Conservation (phyloP, 306 rosid genomes). For the Cicer chorassanicum region DNA sequence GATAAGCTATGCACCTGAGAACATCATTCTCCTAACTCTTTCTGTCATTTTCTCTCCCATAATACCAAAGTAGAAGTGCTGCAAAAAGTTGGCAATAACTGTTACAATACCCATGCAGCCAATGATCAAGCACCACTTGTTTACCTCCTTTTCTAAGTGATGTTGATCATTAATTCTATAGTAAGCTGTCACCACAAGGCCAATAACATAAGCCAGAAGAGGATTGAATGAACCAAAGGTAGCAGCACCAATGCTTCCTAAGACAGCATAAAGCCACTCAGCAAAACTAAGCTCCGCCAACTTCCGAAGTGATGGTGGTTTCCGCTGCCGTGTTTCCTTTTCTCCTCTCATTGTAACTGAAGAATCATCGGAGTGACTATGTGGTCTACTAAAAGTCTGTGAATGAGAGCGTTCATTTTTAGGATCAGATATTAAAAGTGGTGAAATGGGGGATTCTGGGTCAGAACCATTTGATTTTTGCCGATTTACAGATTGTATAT, state of each 20-base stretch:
- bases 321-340: conserved; percentile 56
- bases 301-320: conserved; percentile 87
- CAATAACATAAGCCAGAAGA: conserved; percentile 91
- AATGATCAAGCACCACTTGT: conserved; percentile 91
- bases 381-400: conserved; percentile 90
- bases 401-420: conserved; percentile 97
- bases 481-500: conserved; percentile 71
- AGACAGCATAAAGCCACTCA: conserved; percentile 94
- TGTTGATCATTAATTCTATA: conserved; percentile 50
- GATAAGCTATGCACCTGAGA: conserved; percentile 73
- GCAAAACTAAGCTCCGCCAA: conserved; percentile 86
- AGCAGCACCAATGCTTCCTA: conserved; percentile 97
- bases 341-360: conserved; percentile 56
- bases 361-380: conserved; percentile 74
- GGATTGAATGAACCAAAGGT: conserved; percentile 98
- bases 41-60: conserved; percentile 99
- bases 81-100: conserved; percentile 95
- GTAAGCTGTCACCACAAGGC: conserved; percentile 88
- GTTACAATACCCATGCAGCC: conserved; percentile 97
- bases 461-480: conserved; percentile 82
- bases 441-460: conserved; percentile 96
- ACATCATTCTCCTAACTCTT: conserved; percentile 99
- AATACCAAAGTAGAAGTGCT: conserved; percentile 97
- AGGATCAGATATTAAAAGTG: conserved; percentile 93
- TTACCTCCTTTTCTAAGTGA: conserved; percentile 62